Conservation (phyloP, 345 rosid genomes). For the Eucalyptus erythrocorys region DNA sequence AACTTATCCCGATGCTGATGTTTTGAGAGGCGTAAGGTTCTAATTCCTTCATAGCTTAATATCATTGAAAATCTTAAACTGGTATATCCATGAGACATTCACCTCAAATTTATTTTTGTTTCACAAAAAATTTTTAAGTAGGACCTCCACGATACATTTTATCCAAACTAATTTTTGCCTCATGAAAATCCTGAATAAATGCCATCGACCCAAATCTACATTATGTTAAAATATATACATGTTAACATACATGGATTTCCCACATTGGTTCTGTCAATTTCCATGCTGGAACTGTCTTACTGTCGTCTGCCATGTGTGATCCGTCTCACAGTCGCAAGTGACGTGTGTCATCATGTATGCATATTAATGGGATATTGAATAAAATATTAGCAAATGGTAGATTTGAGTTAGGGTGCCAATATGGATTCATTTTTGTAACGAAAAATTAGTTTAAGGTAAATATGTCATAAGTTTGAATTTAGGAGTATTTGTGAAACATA, state of each 20-base stretch:
- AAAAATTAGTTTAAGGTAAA: background rate
- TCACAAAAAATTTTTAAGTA: background rate
- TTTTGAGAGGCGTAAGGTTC: background rate
- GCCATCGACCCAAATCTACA: background rate
- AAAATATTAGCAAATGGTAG: background rate
- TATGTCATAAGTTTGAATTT: background rate
- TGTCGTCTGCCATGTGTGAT: accelerated
- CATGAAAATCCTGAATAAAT: accelerated
- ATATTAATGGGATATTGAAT: background rate
- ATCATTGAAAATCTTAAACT: accelerated
- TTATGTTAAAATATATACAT: background rate
- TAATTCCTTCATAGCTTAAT: background rate
- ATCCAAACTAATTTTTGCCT: background rate
- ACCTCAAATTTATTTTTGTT: background rate
- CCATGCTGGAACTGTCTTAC: background rate
- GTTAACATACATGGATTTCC: accelerated
- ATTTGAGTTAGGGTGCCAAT: background rate
- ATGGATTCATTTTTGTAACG: too few species aligned
- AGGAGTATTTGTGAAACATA: background rate
- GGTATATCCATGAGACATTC: accelerated
- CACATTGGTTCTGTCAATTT: background rate
- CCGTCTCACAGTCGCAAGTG: accelerated
- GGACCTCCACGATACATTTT: background rate
- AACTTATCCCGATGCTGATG: background rate
- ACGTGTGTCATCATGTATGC: background rate